Evolutionary conservation across 2,329 filamentous ascomycete species (phyloP), one percentile per base, ranked within the genome.

Genomic region (Coccinonectria pachysandricola): DNA sequence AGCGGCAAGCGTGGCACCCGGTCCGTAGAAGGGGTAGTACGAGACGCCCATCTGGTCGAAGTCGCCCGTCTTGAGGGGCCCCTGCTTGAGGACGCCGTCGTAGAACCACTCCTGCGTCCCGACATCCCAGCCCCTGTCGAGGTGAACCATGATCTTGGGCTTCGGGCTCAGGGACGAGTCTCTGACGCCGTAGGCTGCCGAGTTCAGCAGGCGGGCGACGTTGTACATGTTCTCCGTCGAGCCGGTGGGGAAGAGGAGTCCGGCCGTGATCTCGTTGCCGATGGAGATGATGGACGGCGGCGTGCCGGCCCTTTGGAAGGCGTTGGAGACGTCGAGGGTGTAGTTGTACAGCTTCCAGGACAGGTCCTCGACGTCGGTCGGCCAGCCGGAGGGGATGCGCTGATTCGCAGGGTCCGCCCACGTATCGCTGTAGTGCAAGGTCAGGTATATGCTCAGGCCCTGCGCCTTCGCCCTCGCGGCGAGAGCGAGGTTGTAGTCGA

Each of bases 61-160:
- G 37, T 81, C 76, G 5, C 56, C 53, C 0, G 56, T 40, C 3
- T 50, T 45, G 3, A 78, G 56, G 1, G 59, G 58, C 2, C 68
- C 74, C 13, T 57, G 52, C 6, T 47, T 59, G 0, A 79, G 57
- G 0, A 77, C 65, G 3, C 57, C 59, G 13, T 65, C 64, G 53
- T 82, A 84, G 52, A 71, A 81, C 57, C 64, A 75, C 34, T 77
- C 55, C 46, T 83, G 77, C 3, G 68, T 67, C 4, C 53, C 59
- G 73, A 71, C 80, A 36, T 78, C 65, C 75, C 77, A 85, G n/a
- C 79, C 79, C 43, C 81, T 78, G 49, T 84, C 77, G 4, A 83
- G 62, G 43, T 84, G 79, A 20, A 84, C 69, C 73, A 84, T 75
- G 50, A 83, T 80, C 46, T 75, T 69, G 2, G 78, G 75, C 35